A percentile compares a stretch with the other conserved stretches of the same genome.
Evolutionary conservation across 1,139 yeast species (phyloP).

Genomic region (Pichia sp.): DNA sequence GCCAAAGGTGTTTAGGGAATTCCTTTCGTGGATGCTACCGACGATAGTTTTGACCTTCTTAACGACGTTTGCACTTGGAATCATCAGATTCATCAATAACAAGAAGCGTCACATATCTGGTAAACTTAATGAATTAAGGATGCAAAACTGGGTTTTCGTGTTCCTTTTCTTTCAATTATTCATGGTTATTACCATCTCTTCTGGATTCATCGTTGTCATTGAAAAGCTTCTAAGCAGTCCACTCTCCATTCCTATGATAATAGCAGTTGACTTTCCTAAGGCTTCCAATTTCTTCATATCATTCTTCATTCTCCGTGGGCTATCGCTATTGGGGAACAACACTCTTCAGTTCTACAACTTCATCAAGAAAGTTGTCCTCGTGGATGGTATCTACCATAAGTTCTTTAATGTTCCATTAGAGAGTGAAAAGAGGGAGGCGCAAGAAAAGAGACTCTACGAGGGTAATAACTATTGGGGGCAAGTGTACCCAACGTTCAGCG

Average conservation of each 20-base stretch:
- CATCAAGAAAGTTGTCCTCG: constrained; percentile 32
- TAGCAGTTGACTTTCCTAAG: constrained; percentile 72
- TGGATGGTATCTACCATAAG: constrained; percentile 28
- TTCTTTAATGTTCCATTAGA: constrained; percentile 6
- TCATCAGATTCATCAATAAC: constrained; percentile 42
- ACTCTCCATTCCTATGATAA: constrained; percentile 57
- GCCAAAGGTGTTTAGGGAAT: constrained; percentile 45
- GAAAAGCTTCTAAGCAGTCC: constrained; percentile 64
- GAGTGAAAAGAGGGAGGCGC: constrained; percentile 55
- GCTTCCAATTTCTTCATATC: constrained; percentile 78
- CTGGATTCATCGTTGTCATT: constrained; percentile 64
- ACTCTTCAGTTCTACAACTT: constrained; percentile 50
- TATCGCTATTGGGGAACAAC: constrained; percentile 64
- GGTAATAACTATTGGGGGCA: constrained; percentile 57
- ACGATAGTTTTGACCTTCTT: constrained; percentile 50
- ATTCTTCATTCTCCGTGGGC: constrained; percentile 62
- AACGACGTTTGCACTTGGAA: constrained; percentile 46
- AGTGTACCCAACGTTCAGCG: constrained; percentile 65
- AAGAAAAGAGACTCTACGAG: constrained; percentile 29
- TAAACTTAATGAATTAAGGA: constrained; percentile 47
- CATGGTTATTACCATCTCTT: constrained; percentile 75
- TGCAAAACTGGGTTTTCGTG: constrained; percentile 61
- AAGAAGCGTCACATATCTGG: constrained; percentile 50
- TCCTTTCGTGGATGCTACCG: constrained; percentile 52
- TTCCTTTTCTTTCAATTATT: constrained; percentile 78